Conservation (phyloP, 225 moss, liverwort and hornwort genomes). For the Rhytidiadelphus loreus region DNA sequence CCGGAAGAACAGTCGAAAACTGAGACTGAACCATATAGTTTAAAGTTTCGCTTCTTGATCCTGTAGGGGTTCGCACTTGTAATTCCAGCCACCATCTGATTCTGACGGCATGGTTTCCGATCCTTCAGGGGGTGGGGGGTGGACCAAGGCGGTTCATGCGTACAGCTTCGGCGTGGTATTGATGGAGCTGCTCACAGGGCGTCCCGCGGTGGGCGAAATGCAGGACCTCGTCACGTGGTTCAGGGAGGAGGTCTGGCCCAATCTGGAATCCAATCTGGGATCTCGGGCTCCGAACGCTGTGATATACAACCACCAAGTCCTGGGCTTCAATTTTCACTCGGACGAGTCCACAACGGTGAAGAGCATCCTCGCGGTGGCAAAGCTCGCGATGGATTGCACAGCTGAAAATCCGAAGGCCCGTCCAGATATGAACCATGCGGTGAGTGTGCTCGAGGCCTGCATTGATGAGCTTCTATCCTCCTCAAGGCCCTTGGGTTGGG, state of each 20-base stretch:
- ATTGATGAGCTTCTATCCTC: too few relatives aligned
- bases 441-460: constrained; percentile 56
- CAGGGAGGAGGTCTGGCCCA: neutral
- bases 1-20: neutral
- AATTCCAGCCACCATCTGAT: neutral
- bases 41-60: neutral
- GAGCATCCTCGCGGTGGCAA: constrained; percentile 10
- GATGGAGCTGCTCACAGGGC: too few relatives aligned
- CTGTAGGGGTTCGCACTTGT: neutral
- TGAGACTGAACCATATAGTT: neutral
- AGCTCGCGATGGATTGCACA: constrained; percentile 64
- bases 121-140: neutral
- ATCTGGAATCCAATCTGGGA: neutral
- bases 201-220: neutral
- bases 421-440: constrained; percentile 66
- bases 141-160: constrained; percentile 19
- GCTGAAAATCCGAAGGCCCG: constrained; percentile 33
- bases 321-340: neutral
- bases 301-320: constrained; percentile 2
- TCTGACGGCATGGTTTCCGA: neutral
- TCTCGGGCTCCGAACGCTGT: too few relatives aligned
- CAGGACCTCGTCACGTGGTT: constrained; percentile 14
- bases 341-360: neutral
- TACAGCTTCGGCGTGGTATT: neutral
- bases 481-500: too few relatives aligned